Evolutionary conservation across 768 basidiomycete genomes (phyloP).

Genomic region (Pluteus cervinus): DNA sequence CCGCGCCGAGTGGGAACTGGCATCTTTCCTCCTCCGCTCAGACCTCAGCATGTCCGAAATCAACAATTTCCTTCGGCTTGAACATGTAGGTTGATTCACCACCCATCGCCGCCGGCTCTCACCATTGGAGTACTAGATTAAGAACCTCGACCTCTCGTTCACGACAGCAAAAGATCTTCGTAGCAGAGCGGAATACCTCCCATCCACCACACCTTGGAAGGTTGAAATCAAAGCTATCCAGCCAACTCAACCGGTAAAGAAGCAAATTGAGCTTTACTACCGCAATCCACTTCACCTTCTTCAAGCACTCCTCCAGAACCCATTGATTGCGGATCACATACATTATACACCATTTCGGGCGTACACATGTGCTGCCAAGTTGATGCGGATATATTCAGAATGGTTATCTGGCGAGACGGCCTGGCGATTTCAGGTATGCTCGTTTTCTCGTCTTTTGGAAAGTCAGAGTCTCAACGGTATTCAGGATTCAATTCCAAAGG

Average conservation of each 20-base stretch:
- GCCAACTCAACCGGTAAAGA: slow-evolving; percentile 8
- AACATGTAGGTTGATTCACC: slow-evolving; percentile 13
- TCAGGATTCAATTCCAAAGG: too few species aligned
- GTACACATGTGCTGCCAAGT: background rate
- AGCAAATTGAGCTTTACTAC: slow-evolving; percentile 15
- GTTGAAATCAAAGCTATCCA: slow-evolving; percentile 7
- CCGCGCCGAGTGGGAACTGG: slow-evolving; percentile 25
- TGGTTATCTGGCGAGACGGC: slow-evolving; percentile 4
- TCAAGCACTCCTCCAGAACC: slow-evolving; percentile 18
- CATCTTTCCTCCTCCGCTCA: slow-evolving; percentile 19
- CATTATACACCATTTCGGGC: too few species aligned
- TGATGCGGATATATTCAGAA: slow-evolving; percentile 3
- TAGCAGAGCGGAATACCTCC: slow-evolving; percentile 11
- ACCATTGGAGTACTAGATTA: slow-evolving; percentile 5
- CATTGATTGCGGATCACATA: slow-evolving; percentile 12
- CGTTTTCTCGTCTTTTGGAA: too few species aligned
- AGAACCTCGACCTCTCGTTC: slow-evolving; percentile 8
- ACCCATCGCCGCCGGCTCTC: background rate
- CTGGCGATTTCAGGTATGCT: slow-evolving; percentile 7
- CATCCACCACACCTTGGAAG: slow-evolving; percentile 15
- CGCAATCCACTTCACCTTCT: slow-evolving; percentile 20
- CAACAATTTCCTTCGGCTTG: slow-evolving; percentile 19
- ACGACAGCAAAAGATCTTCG: slow-evolving; percentile 12
- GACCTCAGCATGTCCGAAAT: slow-evolving; percentile 22
- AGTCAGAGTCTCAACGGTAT: too few species aligned